Base-by-base conservation (phyloP, 2,329 filamentous ascomycete species). In the Pseudogymnoascus sp. region DNA sequence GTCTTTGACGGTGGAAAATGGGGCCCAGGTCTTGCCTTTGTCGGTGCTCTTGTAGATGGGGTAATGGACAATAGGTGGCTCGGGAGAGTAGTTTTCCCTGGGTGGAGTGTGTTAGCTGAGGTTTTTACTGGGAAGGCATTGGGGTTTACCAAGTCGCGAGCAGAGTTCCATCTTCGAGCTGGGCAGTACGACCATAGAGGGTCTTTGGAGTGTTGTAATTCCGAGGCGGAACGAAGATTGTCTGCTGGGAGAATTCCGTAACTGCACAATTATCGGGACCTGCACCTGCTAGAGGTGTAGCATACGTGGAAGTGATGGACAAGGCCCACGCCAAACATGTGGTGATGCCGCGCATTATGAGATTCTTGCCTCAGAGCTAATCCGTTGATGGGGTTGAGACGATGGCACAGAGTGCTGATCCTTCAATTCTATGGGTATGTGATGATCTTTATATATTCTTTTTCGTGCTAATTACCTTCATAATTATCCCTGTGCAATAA, bases 1-100 rank as follows among this genome's bases (percentile, higher is more conserved):
- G 71, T 91, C 88, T 13, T 83, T 77, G 8, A 90, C 83, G 14
- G 80, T 79, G 4, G 85, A 84, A 61, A 89, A 77, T 71, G 88
- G 81, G 14, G 79, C 78, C 88, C 88, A 91, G 1, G 81, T 85
- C 62, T 77, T 71, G 11, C 85, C 84, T 37, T 78, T 75, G 70
- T 87, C 83, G n/a, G 70, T 75, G 41, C 80, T 84, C 66, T 77
- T 74, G 69, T 77, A 83, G 68, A 84, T 80, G 63, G 81, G 85
- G 71, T 84, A 86, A 68, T 76, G 78, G 31, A 73, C 71, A 1
- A 70, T 37, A 0, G 83, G 83, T 14, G 82, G 83, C 69, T 86
- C 79, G 6, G 80, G 80, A 16, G 79, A 80, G 74, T 84, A 83
- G 74, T 83, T 83, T 69, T 83, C 81, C 43, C 43, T 48, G 19